Evolutionary conservation across 202 grass and related monocot genomes (phyloP).

Genomic region (Setaria italica): DNA sequence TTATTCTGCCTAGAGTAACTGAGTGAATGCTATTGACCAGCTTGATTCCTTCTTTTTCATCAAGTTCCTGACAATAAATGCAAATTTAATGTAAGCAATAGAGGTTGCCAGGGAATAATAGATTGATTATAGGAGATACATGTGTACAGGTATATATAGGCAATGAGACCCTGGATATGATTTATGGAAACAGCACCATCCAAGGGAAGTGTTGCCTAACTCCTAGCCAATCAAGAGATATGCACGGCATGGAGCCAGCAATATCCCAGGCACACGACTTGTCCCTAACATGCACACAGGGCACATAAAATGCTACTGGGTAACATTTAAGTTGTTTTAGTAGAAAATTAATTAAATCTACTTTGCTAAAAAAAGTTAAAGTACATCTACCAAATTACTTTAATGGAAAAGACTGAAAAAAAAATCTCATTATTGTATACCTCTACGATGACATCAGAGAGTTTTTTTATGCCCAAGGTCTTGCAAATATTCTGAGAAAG

Average conservation of each 20-base stretch:
- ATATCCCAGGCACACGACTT: too few relatives aligned
- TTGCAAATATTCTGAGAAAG: conserved; percentile 81
- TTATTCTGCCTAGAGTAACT: conserved; percentile 65
- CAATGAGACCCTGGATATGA: too few relatives aligned
- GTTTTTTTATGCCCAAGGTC: conserved; percentile 75
- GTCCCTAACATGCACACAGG: too few relatives aligned
- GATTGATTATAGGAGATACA: too few relatives aligned
- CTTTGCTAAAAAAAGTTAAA: background rate
- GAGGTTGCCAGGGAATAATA: too few relatives aligned
- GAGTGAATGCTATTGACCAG: conserved; percentile 72
- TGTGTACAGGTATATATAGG: too few relatives aligned
- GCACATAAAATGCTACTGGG: too few relatives aligned
- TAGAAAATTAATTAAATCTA: conserved; percentile 22
- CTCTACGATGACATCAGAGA: conserved; percentile 89
- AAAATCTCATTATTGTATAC: conserved; percentile 47
- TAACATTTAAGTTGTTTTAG: conserved; percentile 25
- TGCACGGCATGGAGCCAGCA: too few relatives aligned
- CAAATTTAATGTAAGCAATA: background rate
- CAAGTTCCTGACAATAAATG: conserved; percentile 76
- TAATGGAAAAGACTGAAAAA: conserved; percentile 18
- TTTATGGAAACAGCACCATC: too few relatives aligned
- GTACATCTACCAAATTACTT: conserved; percentile 8
- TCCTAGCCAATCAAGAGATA: too few relatives aligned
- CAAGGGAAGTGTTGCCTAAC: too few relatives aligned
- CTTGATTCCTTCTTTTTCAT: conserved; percentile 62